phyloP scores from a whole-genome alignment of 2,329 filamentous ascomycete genomes.

The Hypoxylon sp. region DNA sequence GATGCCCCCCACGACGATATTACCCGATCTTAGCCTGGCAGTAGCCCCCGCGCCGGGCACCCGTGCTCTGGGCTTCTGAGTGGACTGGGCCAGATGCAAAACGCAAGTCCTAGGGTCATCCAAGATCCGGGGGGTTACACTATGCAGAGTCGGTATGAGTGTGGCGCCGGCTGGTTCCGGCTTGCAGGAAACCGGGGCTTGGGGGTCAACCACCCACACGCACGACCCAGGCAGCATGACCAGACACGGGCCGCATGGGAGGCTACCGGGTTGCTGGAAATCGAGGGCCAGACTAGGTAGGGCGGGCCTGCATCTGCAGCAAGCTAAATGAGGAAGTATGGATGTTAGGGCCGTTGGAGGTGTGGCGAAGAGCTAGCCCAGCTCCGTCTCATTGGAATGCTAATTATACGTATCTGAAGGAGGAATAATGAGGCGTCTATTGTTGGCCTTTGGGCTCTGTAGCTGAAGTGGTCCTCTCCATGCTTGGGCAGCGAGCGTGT shows the following conservation, averaged over 20 bases:
- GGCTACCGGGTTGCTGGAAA: constrained; percentile 48
- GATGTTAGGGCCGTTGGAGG: constrained; percentile 42
- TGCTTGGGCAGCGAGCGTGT: constrained; percentile 7
- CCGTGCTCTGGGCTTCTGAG: constrained; percentile 37
- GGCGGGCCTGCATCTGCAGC: constrained; percentile 49
- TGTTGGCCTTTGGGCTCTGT: constrained; percentile 12
- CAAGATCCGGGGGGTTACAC: constrained; percentile 48
- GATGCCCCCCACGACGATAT: constrained; percentile 46
- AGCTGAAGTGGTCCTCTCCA: constrained; percentile 1
- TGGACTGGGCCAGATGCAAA: constrained; percentile 47
- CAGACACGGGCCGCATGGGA: constrained; percentile 35
- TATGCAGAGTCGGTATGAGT: constrained; percentile 43
- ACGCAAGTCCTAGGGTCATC: constrained; percentile 47
- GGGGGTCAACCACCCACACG: constrained; percentile 38
- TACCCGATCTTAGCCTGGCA: constrained; percentile 48
- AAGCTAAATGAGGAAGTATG: constrained; percentile 52
- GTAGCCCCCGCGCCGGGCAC: constrained; percentile 39
- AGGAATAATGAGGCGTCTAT: constrained; percentile 21
- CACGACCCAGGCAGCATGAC: constrained; percentile 25
- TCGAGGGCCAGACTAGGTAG: constrained; percentile 38
- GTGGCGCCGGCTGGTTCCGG: constrained; percentile 45
- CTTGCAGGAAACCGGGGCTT: constrained; percentile 38
- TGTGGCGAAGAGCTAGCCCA: constrained; percentile 43
- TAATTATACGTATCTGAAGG: constrained; percentile 13
- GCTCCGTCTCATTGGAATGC: constrained; percentile 23